Conservation (phyloP, 108 stramenopile species). For the Skeletonema grethae region DNA sequence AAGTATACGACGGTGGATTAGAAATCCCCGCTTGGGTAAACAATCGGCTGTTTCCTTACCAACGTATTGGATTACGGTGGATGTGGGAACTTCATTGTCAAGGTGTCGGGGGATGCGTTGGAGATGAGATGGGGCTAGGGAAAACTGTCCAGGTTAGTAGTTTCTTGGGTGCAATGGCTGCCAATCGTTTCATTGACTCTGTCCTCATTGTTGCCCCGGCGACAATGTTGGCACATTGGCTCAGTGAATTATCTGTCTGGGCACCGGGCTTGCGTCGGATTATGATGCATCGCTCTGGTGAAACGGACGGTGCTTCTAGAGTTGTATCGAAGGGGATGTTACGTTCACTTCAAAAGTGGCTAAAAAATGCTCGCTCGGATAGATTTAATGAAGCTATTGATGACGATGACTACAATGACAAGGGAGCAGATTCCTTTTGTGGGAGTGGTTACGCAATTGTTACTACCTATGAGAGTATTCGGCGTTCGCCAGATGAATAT, state of each 20-base stretch:
- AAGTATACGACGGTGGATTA: constrained; percentile 68
- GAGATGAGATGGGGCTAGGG: constrained; percentile 74
- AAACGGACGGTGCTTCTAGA: constrained; percentile 50
- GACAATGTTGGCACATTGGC: constrained; percentile 95
- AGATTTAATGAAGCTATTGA: constrained; percentile 81
- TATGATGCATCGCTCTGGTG: constrained; percentile 83
- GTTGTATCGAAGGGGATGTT: constrained; percentile 48
- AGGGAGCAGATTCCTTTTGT: constrained; percentile 65
- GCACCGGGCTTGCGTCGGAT: constrained; percentile 88
- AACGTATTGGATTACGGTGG: constrained; percentile 86
- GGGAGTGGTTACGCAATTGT: constrained; percentile 84
- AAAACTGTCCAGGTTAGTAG: constrained; percentile 96
- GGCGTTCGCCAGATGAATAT: constrained; percentile 70
- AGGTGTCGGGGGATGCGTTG: constrained; percentile 90
- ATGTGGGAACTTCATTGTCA: constrained; percentile 95
- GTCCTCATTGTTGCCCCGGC: constrained; percentile 89
- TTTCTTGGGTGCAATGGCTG: constrained; percentile 88
- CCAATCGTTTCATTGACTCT: constrained; percentile 67
- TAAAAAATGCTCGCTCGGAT: constrained; percentile 56
- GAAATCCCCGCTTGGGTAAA: constrained; percentile 84
- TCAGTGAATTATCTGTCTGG: constrained; percentile 89
- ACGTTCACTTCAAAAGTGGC: constrained; percentile 57
- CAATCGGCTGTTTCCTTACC: constrained; percentile 82
- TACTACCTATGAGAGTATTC: constrained; percentile 92
- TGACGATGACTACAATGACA: constrained; percentile 59